These are phyloP conservation scores for Trichosporon sp. DNA, from an alignment of 1,284 basidiomycete genomes.

Conservation along the genomic window DNA sequence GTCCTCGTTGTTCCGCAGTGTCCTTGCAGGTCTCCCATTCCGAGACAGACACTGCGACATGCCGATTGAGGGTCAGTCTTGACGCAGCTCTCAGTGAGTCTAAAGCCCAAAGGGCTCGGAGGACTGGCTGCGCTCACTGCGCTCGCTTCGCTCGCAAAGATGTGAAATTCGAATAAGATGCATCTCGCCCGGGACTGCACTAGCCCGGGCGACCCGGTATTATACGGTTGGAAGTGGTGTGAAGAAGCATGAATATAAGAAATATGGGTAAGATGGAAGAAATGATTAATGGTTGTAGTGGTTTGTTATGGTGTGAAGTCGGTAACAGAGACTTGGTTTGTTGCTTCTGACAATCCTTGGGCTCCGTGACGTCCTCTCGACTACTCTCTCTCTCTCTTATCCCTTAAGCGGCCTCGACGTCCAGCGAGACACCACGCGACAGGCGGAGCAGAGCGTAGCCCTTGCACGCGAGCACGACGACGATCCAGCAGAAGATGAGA, in stretches of 20 bases:
- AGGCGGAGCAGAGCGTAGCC: conserved; percentile 62
- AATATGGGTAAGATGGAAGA: not conserved
- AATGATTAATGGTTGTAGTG: conserved; percentile 2
- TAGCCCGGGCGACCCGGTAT: not conserved
- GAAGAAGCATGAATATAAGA: not conserved
- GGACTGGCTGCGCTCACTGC: no score
- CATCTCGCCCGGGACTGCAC: conserved; percentile 9
- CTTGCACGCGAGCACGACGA: conserved; percentile 72
- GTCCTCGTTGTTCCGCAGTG: no score
- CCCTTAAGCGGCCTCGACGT: conserved; percentile 30
- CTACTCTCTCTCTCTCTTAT: conserved; percentile 24
- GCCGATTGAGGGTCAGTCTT: no score
- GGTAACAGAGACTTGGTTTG: not conserved
- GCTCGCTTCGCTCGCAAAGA: not conserved
- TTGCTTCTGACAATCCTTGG: not conserved
- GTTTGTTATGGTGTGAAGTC: not conserved
- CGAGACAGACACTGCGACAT: no score
- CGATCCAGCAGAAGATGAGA: conserved; percentile 76
- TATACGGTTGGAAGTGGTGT: not conserved
- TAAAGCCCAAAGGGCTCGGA: no score
- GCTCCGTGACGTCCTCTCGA: not conserved
- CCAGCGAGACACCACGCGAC: conserved; percentile 28
- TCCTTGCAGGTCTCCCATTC: no score
- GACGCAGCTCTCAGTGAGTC: no score
- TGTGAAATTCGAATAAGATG: conserved; percentile 5